Evolutionary conservation across 2,329 filamentous ascomycete species (phyloP).

Genomic region (Periconia sp.): DNA sequence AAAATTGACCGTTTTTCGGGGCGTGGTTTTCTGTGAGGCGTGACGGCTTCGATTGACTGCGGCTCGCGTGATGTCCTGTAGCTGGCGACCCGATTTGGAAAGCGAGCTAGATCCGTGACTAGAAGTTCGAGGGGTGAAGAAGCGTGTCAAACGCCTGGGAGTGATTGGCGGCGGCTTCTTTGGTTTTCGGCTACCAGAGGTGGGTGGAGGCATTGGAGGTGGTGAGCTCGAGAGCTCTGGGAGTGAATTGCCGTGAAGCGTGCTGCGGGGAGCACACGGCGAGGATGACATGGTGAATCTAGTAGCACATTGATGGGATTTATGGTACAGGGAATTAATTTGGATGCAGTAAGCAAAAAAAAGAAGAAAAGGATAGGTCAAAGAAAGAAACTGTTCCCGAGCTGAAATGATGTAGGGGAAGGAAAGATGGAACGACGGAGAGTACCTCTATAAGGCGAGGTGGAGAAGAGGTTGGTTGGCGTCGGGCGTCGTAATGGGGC

Average conservation of each 20-base stretch:
- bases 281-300: conserved; percentile 22
- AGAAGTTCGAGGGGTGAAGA: conserved; percentile 51
- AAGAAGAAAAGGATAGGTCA: background rate
- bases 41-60: conserved; percentile 44
- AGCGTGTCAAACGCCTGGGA: conserved; percentile 54
- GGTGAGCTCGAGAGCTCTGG: conserved; percentile 43
- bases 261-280: conserved; percentile 22
- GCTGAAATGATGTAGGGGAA: conserved; percentile 1
- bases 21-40: conserved; percentile 30
- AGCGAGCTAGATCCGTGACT: conserved; percentile 31
- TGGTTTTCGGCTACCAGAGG: conserved; percentile 39
- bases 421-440: background rate
- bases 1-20: conserved; percentile 45
- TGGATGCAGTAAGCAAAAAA: background rate
- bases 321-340: conserved; percentile 4
- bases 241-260: conserved; percentile 34
- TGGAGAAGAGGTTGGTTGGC: conserved; percentile 21
- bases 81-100: conserved; percentile 47
- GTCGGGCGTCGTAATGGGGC: background rate
- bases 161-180: conserved; percentile 54
- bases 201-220: conserved; percentile 33
- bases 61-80: conserved; percentile 53
- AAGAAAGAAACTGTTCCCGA: background rate
- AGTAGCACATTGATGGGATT: conserved; percentile 5
- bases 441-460: conserved; percentile 9